A percentile compares a stretch with the other conserved stretches of the same genome.
These are phyloP conservation scores for Geopyxis carbonaria DNA, from an alignment of 495 filamentous ascomycete species.

Conservation along the genomic window DNA sequence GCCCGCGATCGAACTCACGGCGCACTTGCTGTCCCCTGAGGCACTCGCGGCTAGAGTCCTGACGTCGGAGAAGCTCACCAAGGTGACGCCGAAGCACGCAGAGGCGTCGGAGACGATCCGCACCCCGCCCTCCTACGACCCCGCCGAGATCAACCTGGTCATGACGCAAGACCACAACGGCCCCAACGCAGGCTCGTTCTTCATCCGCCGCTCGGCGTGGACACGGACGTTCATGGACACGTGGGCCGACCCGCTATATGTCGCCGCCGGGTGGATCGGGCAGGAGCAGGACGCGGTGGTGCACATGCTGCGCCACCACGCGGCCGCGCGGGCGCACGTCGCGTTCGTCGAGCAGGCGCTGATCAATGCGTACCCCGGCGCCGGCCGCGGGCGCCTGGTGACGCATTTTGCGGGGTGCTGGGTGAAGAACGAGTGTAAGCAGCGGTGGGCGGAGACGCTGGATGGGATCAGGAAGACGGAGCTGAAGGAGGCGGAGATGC, in stretches of 20 bases:
- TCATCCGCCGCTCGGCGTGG: constrained; percentile 26
- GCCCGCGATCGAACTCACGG: constrained; percentile 14
- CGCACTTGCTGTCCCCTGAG: constrained; percentile 19
- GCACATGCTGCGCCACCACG: constrained; percentile 22
- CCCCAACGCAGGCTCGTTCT: constrained; percentile 28
- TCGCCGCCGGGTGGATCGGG: constrained; percentile 21
- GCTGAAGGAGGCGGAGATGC: no score
- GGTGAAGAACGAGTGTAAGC: constrained; percentile 23
- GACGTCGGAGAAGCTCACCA: not conserved
- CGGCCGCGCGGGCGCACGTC: constrained; percentile 22
- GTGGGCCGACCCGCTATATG: constrained; percentile 26
- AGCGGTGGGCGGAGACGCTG: constrained; percentile 25
- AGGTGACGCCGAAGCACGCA: constrained; percentile 9
- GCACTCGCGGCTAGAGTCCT: constrained; percentile 16
- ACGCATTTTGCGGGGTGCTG: constrained; percentile 30
- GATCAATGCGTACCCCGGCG: constrained; percentile 26
- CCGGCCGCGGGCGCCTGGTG: constrained; percentile 23
- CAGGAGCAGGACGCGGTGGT: constrained; percentile 26
- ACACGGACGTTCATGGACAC: constrained; percentile 25
- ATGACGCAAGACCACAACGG: constrained; percentile 29
- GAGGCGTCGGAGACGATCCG: not conserved
- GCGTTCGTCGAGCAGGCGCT: constrained; percentile 24
- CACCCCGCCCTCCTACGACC: constrained; percentile 10
- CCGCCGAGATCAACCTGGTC: constrained; percentile 24
- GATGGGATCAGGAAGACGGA: constrained; percentile 23